Percentiles rank a stretch among this genome's conserved stretches.
Evolutionary conservation across 345 rosid genomes (phyloP).

Genomic region (Salix arbutifolia): DNA sequence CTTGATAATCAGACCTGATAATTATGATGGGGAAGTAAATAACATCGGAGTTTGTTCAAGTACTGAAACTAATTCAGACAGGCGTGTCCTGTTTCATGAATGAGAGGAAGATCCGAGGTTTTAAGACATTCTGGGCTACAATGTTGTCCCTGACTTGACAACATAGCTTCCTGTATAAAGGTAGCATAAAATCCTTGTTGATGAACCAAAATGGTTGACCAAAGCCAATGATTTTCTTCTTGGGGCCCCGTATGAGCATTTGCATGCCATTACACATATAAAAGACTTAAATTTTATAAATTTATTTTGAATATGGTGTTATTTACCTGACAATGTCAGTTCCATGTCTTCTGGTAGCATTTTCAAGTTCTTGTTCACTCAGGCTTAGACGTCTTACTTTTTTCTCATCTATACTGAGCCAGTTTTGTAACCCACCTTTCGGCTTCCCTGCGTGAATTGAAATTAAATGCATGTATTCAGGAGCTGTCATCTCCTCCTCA

Average conservation of each 20-base stretch:
- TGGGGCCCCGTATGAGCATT: not conserved
- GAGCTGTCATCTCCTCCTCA: conserved; percentile 18
- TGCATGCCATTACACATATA: no score
- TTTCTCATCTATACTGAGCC: conserved; percentile 11
- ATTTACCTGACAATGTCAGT: conserved; percentile 17
- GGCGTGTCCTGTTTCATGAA: not conserved
- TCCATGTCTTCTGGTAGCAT: conserved; percentile 15
- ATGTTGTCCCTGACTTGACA: not conserved
- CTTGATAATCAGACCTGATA: not conserved
- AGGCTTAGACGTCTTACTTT: conserved; percentile 28
- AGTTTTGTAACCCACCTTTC: conserved; percentile 17
- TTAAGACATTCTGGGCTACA: not conserved
- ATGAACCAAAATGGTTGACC: not conserved
- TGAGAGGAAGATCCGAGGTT: not conserved
- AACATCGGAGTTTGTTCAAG: not conserved
- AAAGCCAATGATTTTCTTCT: not conserved
- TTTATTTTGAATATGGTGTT: not conserved
- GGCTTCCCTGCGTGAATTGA: conserved; percentile 29
- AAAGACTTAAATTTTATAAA: not conserved
- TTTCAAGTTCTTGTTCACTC: conserved; percentile 24
- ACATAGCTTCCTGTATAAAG: not conserved
- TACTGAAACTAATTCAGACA: not conserved
- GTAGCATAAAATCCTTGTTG: not conserved
- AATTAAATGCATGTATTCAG: conserved; percentile 23
- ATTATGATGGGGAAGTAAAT: not conserved